Base-by-base conservation (phyloP, 805 yeast species). In the Starmerella bombicola region DNA sequence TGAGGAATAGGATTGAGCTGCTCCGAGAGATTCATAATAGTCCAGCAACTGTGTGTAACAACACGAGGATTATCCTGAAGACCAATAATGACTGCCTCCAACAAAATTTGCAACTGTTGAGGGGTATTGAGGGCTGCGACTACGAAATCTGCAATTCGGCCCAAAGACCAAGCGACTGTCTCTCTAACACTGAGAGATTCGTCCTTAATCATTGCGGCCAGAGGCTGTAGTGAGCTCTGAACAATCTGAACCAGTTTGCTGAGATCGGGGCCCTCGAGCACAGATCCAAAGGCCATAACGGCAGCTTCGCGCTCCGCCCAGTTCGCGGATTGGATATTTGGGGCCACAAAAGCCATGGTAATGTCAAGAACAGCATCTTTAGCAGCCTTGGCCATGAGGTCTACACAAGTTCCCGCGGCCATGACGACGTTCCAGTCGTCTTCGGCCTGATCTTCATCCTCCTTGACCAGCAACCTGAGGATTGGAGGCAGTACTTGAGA, bases 401-500 rank as follows among this genome's bases (percentile, higher is more conserved):
- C 95, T 56, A 91, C 67, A 64, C 97, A 91, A 12, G 96, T 86
- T 55, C 95, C 98, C 1, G 98, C 95, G 37, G 97, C 96, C 97
- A 88, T 88, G 8, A 95, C 76, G 31, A 84, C 94, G 45, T 86
- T 82, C 98, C 98, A 91, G 55, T 83, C 93, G 57, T 91, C 98
- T 33, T 65, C 70, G 58, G 83, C 95, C 55, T 81, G 93, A 23
- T 85, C 80, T 55, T 83, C 95, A 42, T 85, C 96, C 61, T 85
- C 96, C 60, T 83, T 74, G 9, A 86, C 81, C 45, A 91, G 71
- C 43, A 91, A 68, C 33, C 72, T 67, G 52, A 91, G 70, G 46
- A 91, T 66, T 23, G 93, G 81, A 29, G 98, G 97, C 43, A 88
- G 70, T 22, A 91, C 91, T 55, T 83, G 91, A 43, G 73, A 69